Evolutionary conservation across 2,329 filamentous ascomycete genomes (phyloP).

Genomic region (Thelonectria discophora): DNA sequence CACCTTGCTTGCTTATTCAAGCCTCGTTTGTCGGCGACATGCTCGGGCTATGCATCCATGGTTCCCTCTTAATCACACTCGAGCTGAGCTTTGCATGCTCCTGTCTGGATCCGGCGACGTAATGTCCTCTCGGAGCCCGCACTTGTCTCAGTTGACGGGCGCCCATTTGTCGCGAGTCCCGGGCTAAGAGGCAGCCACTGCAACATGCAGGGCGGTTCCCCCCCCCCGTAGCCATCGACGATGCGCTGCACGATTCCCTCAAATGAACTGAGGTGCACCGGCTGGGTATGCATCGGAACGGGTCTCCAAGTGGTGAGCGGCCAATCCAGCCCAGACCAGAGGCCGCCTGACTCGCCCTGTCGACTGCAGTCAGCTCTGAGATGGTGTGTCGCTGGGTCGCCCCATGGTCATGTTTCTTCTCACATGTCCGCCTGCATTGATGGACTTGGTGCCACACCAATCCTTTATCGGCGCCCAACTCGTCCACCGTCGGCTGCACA

Average conservation of each 20-base stretch:
- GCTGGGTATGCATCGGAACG: slow-evolving; percentile 36
- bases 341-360: slow-evolving; percentile 40
- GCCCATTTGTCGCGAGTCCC: slow-evolving; percentile 35
- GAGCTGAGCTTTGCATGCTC: slow-evolving; percentile 18
- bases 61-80: slow-evolving; percentile 9
- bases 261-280: slow-evolving; percentile 32
- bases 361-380: slow-evolving; percentile 30
- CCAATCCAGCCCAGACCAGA: slow-evolving; percentile 39
- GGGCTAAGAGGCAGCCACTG: slow-evolving; percentile 17
- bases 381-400: slow-evolving; percentile 25
- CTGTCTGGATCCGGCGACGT: slow-evolving; percentile 28
- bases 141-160: slow-evolving; percentile 35
- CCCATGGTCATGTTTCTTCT: slow-evolving; percentile 31
- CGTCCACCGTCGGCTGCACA: slow-evolving; percentile 14
- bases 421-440: slow-evolving; percentile 34
- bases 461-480: slow-evolving; percentile 22
- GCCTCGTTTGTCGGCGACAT: slow-evolving; percentile 20
- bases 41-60: background rate
- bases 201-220: slow-evolving; percentile 13
- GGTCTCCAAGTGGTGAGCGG: slow-evolving; percentile 28
- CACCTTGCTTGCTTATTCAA: no score
- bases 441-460: slow-evolving; percentile 17
- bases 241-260: slow-evolving; percentile 26
- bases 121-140: slow-evolving; percentile 22
- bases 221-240: slow-evolving; percentile 16